phyloP scores from a whole-genome alignment of 345 rosid genomes.

The Boechera retrofracta region DNA sequence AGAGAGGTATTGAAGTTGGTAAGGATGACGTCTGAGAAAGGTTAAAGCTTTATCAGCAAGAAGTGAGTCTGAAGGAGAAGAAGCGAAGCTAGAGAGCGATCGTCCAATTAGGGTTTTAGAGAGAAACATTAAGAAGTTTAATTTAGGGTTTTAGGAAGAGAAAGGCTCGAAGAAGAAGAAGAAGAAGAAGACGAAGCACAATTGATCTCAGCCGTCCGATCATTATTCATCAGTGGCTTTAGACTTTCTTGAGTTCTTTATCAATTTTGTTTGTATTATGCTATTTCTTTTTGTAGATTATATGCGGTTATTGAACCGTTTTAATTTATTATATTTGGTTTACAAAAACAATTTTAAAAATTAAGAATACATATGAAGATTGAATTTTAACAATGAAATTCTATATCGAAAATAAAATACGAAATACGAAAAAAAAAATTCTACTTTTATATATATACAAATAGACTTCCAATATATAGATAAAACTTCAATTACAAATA shows the following conservation, averaged over 20 bases:
- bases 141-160: slow-evolving; percentile 16
- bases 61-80: slow-evolving; percentile 50
- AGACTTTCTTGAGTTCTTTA: too few relatives aligned
- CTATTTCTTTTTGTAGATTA: too few relatives aligned
- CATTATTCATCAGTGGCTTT: too few relatives aligned
- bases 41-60: slow-evolving; percentile 67
- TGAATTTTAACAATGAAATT: too few relatives aligned
- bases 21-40: slow-evolving; percentile 66
- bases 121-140: slow-evolving; percentile 50
- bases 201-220: slow-evolving; percentile 34
- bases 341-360: too few relatives aligned
- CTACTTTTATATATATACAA: too few relatives aligned
- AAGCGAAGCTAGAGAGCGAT: slow-evolving; percentile 44
- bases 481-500: too few relatives aligned
- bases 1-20: slow-evolving; percentile 60
- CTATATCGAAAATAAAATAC: background rate
- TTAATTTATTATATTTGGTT: too few relatives aligned
- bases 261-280: too few relatives aligned
- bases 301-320: background rate
- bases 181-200: slow-evolving; percentile 29
- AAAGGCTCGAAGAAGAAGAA: slow-evolving; percentile 29
- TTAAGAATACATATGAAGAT: background rate
- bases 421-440: too few relatives aligned
- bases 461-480: too few relatives aligned
- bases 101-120: slow-evolving; percentile 51